Evolutionary conservation across 2,329 filamentous ascomycete species (phyloP).

Genomic region (Paracorniculantispora psalliotae): DNA sequence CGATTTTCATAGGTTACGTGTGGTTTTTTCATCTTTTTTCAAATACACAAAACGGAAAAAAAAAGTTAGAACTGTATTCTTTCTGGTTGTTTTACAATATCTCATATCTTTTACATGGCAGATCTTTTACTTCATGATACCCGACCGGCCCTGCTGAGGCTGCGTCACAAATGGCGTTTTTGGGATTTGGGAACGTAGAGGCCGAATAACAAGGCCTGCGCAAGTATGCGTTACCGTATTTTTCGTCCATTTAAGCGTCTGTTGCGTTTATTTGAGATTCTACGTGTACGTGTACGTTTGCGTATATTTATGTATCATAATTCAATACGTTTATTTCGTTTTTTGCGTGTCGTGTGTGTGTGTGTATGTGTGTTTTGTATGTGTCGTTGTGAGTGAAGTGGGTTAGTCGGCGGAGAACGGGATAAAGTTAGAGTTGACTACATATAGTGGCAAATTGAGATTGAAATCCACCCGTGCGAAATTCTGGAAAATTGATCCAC

Average conservation of each 20-base stretch:
- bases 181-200: slow-evolving; percentile 6
- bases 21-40: slow-evolving; percentile 1
- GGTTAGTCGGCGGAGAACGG: too few species aligned
- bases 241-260: neutral
- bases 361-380: slow-evolving; percentile 13
- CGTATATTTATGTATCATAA: slow-evolving; percentile 13
- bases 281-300: slow-evolving; percentile 9
- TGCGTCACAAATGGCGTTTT: slow-evolving; percentile 5
- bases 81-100: slow-evolving; percentile 9
- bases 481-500: too few species aligned
- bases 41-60: neutral
- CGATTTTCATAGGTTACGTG: neutral
- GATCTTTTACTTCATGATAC: slow-evolving; percentile 9
- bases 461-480: too few species aligned
- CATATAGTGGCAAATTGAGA: too few species aligned
- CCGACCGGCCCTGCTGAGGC: slow-evolving; percentile 1
- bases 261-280: slow-evolving; percentile 12
- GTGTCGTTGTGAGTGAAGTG: too few species aligned
- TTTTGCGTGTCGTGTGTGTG: slow-evolving; percentile 19
- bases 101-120: slow-evolving; percentile 11
- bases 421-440: too few species aligned
- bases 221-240: slow-evolving; percentile 5
- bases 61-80: slow-evolving; percentile 1
- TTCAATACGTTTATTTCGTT: slow-evolving; percentile 18
- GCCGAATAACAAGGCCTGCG: neutral